Base-by-base conservation (phyloP, 208 protist genomes). In the Leishmania mexicana region DNA sequence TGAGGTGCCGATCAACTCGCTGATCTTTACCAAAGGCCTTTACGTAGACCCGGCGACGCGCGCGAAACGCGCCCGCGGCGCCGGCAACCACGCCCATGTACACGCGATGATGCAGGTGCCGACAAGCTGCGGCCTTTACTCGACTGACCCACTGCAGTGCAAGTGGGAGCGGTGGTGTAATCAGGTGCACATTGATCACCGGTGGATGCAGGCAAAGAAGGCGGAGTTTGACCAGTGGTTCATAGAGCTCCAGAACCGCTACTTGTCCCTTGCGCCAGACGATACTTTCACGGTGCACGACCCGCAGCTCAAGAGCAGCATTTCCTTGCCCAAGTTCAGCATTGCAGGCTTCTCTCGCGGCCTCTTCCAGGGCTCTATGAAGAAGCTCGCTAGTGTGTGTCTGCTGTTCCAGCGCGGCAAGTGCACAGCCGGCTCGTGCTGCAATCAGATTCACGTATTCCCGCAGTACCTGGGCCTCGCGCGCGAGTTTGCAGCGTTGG, bases 121-220 rank as follows among this genome's bases (percentile, higher is more conserved):
- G 19, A 96, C 92, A 57, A 91, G 87, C 78, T 96, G 93, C 81
- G 93, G 93, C 42, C 87, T 96, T 31, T 95, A 94, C 89, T 83
- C 90, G n/a, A 81, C 78, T 8, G 90, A 94, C 80, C 90, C 93
- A n/a, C 64, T 82, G 35, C 86, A 90, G 68, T 96, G 93, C 82
- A 95, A 94, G 84, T 96, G 93, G 92, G 90, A 88, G 31, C 87
- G 90, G n/a, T 96, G 93, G 93, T 96, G 93, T 79, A 96, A 96
- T 83, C 93, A 96, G 83, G 92, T 94, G 35, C 93, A 96, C 81
- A 94, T 96, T 81, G 85, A 94, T 68, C 76, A 84, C 58, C 54
- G 65, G 24, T 96, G 93, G 93, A 95, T 96, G 89, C 85, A 89
- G 51, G 78, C 79, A n/a, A 91, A 92, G 71, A 93, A 91, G 87